A percentile compares a stretch with the other conserved stretches of the same genome.
These are phyloP conservation scores for Xylaria castorea DNA, from an alignment of 495 filamentous ascomycete genomes.

Conservation along the genomic window DNA sequence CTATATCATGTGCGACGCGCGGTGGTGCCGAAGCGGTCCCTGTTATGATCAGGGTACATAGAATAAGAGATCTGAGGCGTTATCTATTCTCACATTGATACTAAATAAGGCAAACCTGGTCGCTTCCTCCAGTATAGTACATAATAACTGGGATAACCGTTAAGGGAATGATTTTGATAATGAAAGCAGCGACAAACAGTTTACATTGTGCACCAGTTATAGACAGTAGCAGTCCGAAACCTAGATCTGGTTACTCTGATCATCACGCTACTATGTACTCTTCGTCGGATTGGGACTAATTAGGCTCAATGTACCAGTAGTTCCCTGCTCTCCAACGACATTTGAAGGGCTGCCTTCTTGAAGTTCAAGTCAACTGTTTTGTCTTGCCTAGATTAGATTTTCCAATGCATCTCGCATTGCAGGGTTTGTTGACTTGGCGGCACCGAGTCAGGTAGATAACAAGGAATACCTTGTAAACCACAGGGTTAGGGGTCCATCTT, in stretches of 20 bases:
- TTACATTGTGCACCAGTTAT: neutral
- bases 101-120: neutral
- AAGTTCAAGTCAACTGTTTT: neutral
- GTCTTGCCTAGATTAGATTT: neutral
- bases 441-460: neutral
- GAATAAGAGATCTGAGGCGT: neutral
- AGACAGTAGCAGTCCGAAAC: neutral
- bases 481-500: neutral
- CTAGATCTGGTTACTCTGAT: neutral
- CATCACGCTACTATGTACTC: neutral
- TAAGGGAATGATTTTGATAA: neutral
- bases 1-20: neutral
- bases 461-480: constrained; percentile 1
- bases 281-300: neutral
- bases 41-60: neutral
- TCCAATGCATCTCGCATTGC: neutral
- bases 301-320: neutral
- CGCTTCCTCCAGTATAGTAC: neutral
- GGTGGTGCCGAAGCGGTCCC: neutral
- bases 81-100: neutral
- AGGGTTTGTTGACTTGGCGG: neutral
- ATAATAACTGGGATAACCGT: neutral
- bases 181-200: neutral
- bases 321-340: neutral
- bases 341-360: neutral